Evolutionary conservation across 352 stramenopile species (phyloP).

Genomic region (Pythium graminicola): DNA sequence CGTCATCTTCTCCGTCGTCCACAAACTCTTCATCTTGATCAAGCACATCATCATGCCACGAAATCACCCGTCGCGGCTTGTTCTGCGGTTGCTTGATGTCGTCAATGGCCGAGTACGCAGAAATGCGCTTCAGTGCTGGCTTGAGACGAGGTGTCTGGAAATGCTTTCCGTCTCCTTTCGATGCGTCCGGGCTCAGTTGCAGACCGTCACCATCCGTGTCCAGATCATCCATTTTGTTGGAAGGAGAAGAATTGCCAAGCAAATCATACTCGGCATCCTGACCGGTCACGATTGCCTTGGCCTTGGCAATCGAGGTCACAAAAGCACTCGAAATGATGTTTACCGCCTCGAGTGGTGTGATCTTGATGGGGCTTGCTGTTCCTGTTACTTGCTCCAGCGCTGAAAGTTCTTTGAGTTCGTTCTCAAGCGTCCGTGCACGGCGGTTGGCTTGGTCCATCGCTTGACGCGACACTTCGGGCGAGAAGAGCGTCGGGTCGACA

Average conservation of each 20-base stretch:
- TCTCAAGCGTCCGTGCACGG: constrained; percentile 60
- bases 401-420: constrained; percentile 65
- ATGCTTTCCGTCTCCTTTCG: constrained; percentile 47
- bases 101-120: constrained; percentile 55
- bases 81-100: constrained; percentile 29
- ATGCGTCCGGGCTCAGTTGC: constrained; percentile 68
- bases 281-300: constrained; percentile 51
- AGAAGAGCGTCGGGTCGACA: constrained; percentile 76
- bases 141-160: constrained; percentile 45
- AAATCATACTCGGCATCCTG: constrained; percentile 69
- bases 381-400: constrained; percentile 35
- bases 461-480: constrained; percentile 70
- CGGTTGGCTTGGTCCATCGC: constrained; percentile 79
- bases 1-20: constrained; percentile 41
- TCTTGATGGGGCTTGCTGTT: constrained; percentile 25
- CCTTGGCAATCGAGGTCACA: constrained; percentile 44
- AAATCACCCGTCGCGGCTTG: constrained; percentile 40
- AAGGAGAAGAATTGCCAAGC: constrained; percentile 41
- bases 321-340: constrained; percentile 58
- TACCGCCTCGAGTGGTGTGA: constrained; percentile 55
- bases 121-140: constrained; percentile 72
- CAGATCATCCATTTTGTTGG: constrained; percentile 59
- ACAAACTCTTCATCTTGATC: constrained; percentile 73
- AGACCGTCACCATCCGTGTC: constrained; percentile 77
- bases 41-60: constrained; percentile 75